These are phyloP conservation scores for Penicillium mononematosum DNA, from an alignment of 495 filamentous ascomycete genomes.

Conservation along the genomic window DNA sequence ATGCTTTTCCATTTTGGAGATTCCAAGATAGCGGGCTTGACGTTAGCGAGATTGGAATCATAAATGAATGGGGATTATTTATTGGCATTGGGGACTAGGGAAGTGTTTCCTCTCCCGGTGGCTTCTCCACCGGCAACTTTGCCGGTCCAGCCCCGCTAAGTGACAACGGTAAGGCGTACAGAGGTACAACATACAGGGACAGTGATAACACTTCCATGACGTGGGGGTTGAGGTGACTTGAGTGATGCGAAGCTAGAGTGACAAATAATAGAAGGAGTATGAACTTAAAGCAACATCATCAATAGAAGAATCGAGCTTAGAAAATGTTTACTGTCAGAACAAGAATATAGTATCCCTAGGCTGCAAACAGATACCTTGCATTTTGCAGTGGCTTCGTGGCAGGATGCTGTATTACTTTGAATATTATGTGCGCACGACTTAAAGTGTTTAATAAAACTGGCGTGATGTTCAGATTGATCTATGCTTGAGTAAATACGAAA, in stretches of 20 bases:
- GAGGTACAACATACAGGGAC: no score
- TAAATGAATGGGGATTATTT: neutral
- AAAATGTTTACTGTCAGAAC: neutral
- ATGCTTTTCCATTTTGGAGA: constrained; percentile 14
- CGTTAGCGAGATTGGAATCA: neutral
- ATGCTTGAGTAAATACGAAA: neutral
- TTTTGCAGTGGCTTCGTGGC: neutral
- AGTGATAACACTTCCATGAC: neutral
- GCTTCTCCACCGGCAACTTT: neutral
- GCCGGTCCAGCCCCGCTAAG: neutral
- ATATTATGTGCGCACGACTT: neutral
- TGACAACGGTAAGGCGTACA: neutral
- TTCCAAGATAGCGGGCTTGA: neutral
- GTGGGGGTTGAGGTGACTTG: neutral
- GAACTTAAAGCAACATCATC: neutral
- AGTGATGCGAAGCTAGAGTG: neutral
- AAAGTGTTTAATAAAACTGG: neutral
- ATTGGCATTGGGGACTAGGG: neutral
- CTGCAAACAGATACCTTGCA: neutral
- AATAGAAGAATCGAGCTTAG: neutral
- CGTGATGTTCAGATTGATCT: no score
- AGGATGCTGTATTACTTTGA: neutral
- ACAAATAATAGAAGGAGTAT: neutral
- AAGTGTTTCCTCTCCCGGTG: neutral
- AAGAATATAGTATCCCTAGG: neutral